Conservation (phyloP, 768 basidiomycete species). For the Amanita pseudoporphyria region DNA sequence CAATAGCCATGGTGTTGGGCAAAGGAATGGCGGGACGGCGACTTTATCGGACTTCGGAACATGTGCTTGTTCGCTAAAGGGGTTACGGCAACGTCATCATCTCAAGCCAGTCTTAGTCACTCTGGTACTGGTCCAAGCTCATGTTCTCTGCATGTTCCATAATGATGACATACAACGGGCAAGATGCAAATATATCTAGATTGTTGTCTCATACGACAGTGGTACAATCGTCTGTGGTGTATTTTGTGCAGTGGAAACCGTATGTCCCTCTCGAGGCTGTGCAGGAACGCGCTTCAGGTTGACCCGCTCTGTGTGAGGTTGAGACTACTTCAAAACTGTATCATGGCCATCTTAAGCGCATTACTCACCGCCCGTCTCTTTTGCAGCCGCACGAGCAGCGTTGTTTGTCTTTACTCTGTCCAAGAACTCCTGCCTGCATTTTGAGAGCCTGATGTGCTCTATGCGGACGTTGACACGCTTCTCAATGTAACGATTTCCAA, state of each 20-base stretch:
- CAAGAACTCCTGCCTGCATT: conserved; percentile 96
- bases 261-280: conserved; percentile 71
- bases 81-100: neutral
- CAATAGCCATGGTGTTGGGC: conserved; percentile 48
- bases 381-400: conserved; percentile 71
- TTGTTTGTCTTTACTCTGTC: conserved; percentile 93
- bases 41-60: neutral
- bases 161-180: conserved; percentile 17
- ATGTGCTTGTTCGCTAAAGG: neutral
- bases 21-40: neutral
- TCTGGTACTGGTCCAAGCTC: neutral
- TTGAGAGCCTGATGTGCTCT: conserved; percentile 94
- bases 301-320: conserved; percentile 50
- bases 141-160: conserved; percentile 18
- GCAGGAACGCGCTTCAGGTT: conserved; percentile 79
- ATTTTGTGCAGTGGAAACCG: conserved; percentile 66
- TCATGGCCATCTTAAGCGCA: neutral
- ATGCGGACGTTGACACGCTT: conserved; percentile 98
- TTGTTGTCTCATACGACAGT: conserved; percentile 92
- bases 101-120: neutral
- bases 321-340: neutral
- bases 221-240: conserved; percentile 89
- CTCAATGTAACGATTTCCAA: conserved; percentile 98
- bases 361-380: conserved; percentile 80
- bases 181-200: conserved; percentile 42